These are phyloP conservation scores for Corylus heterophylla DNA, from an alignment of 306 rosid genomes.

Conservation along the genomic window DNA sequence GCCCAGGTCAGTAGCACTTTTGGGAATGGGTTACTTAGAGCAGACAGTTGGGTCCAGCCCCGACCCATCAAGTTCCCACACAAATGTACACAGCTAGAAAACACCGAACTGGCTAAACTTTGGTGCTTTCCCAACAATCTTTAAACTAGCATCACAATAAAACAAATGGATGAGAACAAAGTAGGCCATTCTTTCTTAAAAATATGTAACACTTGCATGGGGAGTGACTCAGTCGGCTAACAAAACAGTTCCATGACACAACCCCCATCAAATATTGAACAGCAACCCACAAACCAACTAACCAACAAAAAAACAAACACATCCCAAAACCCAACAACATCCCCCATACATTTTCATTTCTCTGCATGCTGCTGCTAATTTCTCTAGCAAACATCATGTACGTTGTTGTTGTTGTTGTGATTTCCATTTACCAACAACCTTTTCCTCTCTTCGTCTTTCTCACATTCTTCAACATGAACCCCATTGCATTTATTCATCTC, in stretches of 20 bases:
- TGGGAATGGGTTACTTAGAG: too few species aligned
- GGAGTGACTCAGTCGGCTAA: neutral
- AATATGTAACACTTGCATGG: slow-evolving; percentile 10
- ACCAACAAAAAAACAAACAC: neutral
- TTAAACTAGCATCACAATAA: neutral
- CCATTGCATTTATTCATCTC: slow-evolving; percentile 44
- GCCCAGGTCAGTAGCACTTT: too few species aligned
- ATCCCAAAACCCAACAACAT: neutral
- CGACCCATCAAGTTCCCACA: too few species aligned
- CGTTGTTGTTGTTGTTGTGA: slow-evolving; percentile 22
- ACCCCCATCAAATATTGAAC: neutral
- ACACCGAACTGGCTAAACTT: neutral
- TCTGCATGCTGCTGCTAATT: neutral
- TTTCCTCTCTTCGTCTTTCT: slow-evolving; percentile 48
- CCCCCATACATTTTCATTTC: neutral
- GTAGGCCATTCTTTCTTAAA: slow-evolving; percentile 6
- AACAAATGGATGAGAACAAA: neutral
- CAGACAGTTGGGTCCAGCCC: too few species aligned
- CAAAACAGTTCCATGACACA: neutral
- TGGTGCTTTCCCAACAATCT: neutral
- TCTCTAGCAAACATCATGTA: slow-evolving; percentile 37
- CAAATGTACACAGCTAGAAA: too few species aligned
- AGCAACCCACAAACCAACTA: slow-evolving; percentile 1
- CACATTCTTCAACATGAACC: slow-evolving; percentile 1
- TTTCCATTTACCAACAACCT: slow-evolving; percentile 44